Evolutionary conservation across 1,284 basidiomycete species (phyloP), one percentile per base, ranked within the genome.

Genomic region (Marasmius fiardii): DNA sequence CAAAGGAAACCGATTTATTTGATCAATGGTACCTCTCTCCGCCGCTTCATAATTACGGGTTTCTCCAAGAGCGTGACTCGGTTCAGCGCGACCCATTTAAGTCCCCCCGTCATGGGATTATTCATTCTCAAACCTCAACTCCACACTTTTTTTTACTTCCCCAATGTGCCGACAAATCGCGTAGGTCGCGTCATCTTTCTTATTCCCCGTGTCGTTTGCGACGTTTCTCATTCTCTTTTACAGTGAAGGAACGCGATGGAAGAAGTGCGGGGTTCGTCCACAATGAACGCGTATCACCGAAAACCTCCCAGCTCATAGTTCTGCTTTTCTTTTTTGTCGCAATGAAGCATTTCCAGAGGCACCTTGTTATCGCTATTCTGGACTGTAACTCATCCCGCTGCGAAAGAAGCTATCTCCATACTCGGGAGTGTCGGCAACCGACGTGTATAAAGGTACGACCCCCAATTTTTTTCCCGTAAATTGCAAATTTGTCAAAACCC

Each of bases 161-260:
- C 10, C 26, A 53, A 83, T 83, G 82, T 84, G 82, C 64, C 76
- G 68, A 73, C 78, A 76, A 68, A 68, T 82, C 67, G 79, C 82
- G 81, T 83, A 74, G 60, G 74, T 74, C 44, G 35, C 52, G 41
- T 34, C 31, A 39, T 50, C 12, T 3, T 23, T 20, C n/a, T 21
- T 21, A 8, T 14, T 47, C n/a, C 16, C 34, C 33, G 16, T 37
- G 56, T 49, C 20, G 44, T 35, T 49, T 43, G 14, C 23, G 33
- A 58, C 16, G 8, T 43, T 23, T 31, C 52, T 41, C 57, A 47
- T 18, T 34, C 37, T 51, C 53, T 58, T 56, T 58, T 55, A 55
- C 68, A 88, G 87, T 61, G 80, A 88, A 77, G 86, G 87, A 68
- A 88, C 86, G 33, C 78, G 79, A 31, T 89, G 86, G 86, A 70